Evolutionary conservation across 2,329 filamentous ascomycete genomes (phyloP).

Genomic region (Lizonia empirigonia): DNA sequence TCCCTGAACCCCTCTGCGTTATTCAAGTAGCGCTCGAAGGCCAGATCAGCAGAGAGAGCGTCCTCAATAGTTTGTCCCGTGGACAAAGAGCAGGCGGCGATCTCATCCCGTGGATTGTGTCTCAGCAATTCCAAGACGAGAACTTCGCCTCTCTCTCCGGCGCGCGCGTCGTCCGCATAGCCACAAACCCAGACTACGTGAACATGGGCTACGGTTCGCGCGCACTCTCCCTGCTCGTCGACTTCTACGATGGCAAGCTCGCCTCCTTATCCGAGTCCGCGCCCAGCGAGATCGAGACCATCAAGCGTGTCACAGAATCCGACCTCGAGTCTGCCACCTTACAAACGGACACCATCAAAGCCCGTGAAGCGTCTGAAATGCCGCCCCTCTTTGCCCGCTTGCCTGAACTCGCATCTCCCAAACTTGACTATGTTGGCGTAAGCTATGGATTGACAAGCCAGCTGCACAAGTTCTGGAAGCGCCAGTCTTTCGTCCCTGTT

Average conservation of each 20-base stretch:
- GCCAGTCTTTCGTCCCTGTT: slow-evolving; percentile 81
- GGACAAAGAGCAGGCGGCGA: slow-evolving; percentile 90
- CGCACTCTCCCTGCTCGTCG: slow-evolving; percentile 81
- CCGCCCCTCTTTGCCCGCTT: slow-evolving; percentile 91
- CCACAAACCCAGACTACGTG: slow-evolving; percentile 92
- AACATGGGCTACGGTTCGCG: slow-evolving; percentile 93
- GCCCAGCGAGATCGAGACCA: slow-evolving; percentile 60
- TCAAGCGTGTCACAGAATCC: slow-evolving; percentile 79
- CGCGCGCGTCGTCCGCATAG: slow-evolving; percentile 89
- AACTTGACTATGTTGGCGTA: slow-evolving; percentile 91
- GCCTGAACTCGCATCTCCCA: slow-evolving; percentile 77
- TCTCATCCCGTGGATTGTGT: slow-evolving; percentile 95
- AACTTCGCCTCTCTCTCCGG: slow-evolving; percentile 94
- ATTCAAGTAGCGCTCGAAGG: slow-evolving; percentile 95
- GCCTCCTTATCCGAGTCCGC: slow-evolving; percentile 78
- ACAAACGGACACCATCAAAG: slow-evolving; percentile 83
- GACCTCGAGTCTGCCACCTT: slow-evolving; percentile 79
- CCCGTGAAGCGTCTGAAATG: slow-evolving; percentile 89
- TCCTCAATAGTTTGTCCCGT: slow-evolving; percentile 85
- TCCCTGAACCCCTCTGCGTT: slow-evolving; percentile 93
- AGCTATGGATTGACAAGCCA: slow-evolving; percentile 88
- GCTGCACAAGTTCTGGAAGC: slow-evolving; percentile 97
- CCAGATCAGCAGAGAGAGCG: slow-evolving; percentile 90
- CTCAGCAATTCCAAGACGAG: slow-evolving; percentile 97
- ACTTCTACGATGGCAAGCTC: slow-evolving; percentile 96